phyloP scores from a whole-genome alignment of 306 rosid species.

The Citrullus mucosospermus region DNA sequence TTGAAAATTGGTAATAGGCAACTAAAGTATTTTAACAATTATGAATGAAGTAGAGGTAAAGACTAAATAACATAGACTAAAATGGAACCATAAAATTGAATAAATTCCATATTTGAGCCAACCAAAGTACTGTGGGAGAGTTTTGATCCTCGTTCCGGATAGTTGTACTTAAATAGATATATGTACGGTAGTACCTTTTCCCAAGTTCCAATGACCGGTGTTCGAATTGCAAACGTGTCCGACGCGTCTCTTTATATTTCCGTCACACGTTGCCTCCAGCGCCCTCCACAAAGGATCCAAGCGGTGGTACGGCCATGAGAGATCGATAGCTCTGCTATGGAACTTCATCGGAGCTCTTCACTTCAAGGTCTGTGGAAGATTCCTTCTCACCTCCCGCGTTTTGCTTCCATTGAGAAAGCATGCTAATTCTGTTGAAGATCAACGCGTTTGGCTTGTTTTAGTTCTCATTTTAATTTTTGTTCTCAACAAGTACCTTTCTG shows the following conservation, averaged over 20 bases:
- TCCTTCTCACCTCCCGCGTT: not conserved
- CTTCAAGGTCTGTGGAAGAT: not conserved
- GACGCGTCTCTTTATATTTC: conserved; percentile 3
- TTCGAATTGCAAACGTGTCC: not conserved
- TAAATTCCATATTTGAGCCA: too few species aligned
- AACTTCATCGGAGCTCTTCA: not conserved
- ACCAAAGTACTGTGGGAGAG: too few species aligned
- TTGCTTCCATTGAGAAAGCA: not conserved
- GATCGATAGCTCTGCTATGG: not conserved
- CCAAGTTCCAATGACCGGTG: not conserved
- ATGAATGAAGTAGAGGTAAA: too few species aligned
- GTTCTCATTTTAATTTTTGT: too few species aligned
- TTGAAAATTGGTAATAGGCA: too few species aligned
- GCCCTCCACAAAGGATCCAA: not conserved
- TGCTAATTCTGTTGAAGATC: not conserved
- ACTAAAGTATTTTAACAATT: too few species aligned
- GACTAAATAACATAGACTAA: too few species aligned
- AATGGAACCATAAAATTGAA: too few species aligned
- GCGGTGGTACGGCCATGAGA: not conserved
- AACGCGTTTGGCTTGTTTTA: not conserved
- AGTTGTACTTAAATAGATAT: too few species aligned
- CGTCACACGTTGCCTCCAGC: not conserved
- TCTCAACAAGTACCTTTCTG: not conserved
- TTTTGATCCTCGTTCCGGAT: too few species aligned
- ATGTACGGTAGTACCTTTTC: not conserved